Base-by-base conservation (phyloP, 2,329 filamentous ascomycete species). In the Exophiala viscosa region DNA sequence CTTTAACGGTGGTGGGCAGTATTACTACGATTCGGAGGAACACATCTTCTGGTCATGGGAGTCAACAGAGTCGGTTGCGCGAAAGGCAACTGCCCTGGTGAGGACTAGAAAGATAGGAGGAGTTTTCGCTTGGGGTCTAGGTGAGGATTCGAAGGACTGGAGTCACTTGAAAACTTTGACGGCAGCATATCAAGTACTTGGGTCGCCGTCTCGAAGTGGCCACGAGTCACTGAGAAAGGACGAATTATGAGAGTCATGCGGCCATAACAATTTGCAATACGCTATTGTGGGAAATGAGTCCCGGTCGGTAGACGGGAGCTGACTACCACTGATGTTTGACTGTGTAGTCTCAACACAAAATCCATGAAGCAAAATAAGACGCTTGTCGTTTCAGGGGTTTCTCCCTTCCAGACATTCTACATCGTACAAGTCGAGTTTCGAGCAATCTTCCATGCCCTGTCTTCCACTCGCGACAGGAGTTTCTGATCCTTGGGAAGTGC, bases 1-100 rank as follows among this genome's bases (percentile, higher is more conserved):
- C 58, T 67, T 76, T 1, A 59, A 70, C 1, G 68, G 71, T 2
- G 86, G 85, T 15, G 87, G 85, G 0, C 79, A 83, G 65, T 88
- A 85, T 65, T 89, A 81, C 68, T 87, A 80, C 75, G 87, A 90
- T 63, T 54, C 65, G 0, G 58, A 70, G 3, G 73, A 81, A 59
- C 69, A 77, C 48, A 65, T 85, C 28, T 90, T 86, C 78, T 90
- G 87, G 87, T 84, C 84, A 0, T 90, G 84, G 74, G 87, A 90
- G 55, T 86, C 83, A 0, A 74, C 78, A 0, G 73, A 75, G 6
- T 74, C 82, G 10, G 83, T 90, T 45, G 60, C 66, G 10, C 71
- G 73, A 51, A 90, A 90, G 70, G 81, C 88, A 52, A 69, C 75
- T 3, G 66, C 77, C 3, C 76, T 90, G 33, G 74, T 88, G 2